Base-by-base conservation (phyloP, 306 rosid species). In the Cucumis melo region DNA sequence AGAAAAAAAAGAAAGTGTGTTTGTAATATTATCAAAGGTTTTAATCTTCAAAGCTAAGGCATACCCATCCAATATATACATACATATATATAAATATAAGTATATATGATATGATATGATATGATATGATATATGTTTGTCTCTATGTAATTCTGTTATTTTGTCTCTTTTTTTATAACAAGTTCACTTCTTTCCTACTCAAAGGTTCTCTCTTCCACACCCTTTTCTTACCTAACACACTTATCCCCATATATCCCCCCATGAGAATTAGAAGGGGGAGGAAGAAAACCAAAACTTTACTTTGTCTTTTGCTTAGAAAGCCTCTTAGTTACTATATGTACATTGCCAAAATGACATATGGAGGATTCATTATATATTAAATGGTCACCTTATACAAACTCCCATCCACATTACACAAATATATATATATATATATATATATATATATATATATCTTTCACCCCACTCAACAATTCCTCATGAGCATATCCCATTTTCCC, bases 21-120 rank as follows among this genome's bases (percentile, higher is more conserved):
- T 42, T 68, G 55, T 42, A 23, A 70, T 23, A 44, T 62, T 29
- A 62, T 62, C 38, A 20, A 20, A 12, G 5, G 3, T 44, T 44
- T 79, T 89, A 78, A 79, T 89, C 97, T 91, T 91, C 85, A 76
- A 89, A 88, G 91, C 90, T 74, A 91, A 91, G 97, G 79, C 81
- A 73, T 48, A 56, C 4, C 42, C 53, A 46, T 46, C 53, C 53
- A 12, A 42, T 41, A 41, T 10, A 16, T 51, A 51, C 15, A 5
- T 16, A 51, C 15, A 64, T 19, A 36, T 16, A 36, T 27, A 27
- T n/a, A n/a, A n/a, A n/a, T n/a, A 0, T 13, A 78, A 23, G 81
- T 83, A 79, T 12, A 50, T 50, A 14, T 50, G 5, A 14, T 51
- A 0, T 78, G 36, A 32, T 32, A 32, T 32, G 36, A 32, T 32